Evolutionary conservation across 148 eudicot genomes (phyloP).

Genomic region (Persicaria tinctoria): DNA sequence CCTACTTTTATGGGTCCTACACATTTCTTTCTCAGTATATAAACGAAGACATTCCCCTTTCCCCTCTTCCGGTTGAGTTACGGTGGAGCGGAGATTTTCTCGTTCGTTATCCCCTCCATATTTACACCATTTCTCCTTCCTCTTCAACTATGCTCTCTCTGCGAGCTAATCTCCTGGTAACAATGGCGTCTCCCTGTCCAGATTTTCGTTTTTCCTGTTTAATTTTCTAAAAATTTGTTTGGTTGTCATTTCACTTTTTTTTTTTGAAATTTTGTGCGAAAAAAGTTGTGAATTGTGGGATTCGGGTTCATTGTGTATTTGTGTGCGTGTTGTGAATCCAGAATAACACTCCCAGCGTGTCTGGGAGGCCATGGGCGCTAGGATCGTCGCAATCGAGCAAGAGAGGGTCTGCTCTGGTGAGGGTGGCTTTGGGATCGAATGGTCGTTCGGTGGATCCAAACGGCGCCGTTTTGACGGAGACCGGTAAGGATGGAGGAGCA

Average conservation of each 20-base stretch:
- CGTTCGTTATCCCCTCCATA: neutral
- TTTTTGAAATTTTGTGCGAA: neutral
- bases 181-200: neutral
- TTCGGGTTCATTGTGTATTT: neutral
- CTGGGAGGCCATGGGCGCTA: slow-evolving; percentile 36
- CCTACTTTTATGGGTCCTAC: neutral
- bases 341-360: slow-evolving; percentile 44
- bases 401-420: slow-evolving; percentile 29
- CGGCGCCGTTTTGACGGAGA: slow-evolving; percentile 52
- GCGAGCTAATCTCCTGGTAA: slow-evolving; percentile 11
- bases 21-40: neutral
- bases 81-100: neutral
- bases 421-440: slow-evolving; percentile 47
- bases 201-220: neutral
- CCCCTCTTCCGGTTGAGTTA: no score
- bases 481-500: slow-evolving; percentile 10
- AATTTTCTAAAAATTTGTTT: neutral
- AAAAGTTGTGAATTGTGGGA: neutral
- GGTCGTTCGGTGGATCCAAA: slow-evolving; percentile 48
- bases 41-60: neutral
- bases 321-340: slow-evolving; percentile 20
- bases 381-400: slow-evolving; percentile 34
- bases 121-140: neutral
- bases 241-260: neutral
- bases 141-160: neutral